Evolutionary conservation across 352 stramenopile species (phyloP).

Genomic region (Phytophthora palmivora): DNA sequence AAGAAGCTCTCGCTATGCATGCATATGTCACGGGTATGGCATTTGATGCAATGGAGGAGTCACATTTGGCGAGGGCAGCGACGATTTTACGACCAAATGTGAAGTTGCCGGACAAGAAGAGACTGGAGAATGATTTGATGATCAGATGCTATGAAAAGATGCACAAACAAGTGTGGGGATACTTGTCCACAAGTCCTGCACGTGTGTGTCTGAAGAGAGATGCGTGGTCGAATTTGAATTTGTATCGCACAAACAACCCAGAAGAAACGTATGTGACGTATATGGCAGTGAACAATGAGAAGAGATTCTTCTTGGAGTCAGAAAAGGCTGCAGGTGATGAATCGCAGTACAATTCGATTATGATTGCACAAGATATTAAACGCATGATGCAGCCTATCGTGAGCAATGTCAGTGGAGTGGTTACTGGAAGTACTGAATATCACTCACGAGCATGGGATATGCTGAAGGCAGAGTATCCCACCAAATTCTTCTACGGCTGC

Average conservation of each 20-base stretch:
- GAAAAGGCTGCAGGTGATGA: constrained; percentile 68
- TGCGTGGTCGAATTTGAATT: constrained; percentile 80
- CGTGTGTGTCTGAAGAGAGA: constrained; percentile 82
- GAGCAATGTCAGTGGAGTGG: constrained; percentile 71
- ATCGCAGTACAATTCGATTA: constrained; percentile 75
- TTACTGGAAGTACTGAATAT: constrained; percentile 79
- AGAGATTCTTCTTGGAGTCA: constrained; percentile 83
- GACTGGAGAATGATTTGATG: constrained; percentile 67
- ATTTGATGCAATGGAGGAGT: constrained; percentile 80
- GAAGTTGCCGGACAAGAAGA: constrained; percentile 79
- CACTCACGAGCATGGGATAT: constrained; percentile 83
- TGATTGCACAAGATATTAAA: constrained; percentile 87
- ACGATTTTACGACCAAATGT: constrained; percentile 61
- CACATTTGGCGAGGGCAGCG: constrained; percentile 69
- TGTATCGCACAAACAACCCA: constrained; percentile 76
- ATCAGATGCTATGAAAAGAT: constrained; percentile 85
- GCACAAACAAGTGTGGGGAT: constrained; percentile 86
- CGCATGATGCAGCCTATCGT: constrained; percentile 81
- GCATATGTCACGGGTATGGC: constrained; percentile 81
- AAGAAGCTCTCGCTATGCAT: constrained; percentile 85
- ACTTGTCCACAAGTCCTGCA: constrained; percentile 62
- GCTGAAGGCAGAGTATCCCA: constrained; percentile 84
- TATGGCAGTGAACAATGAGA: constrained; percentile 81
- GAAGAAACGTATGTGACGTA: constrained; percentile 82
- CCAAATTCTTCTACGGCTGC: constrained; percentile 90